These are phyloP conservation scores for Papiliotrema flavescens DNA, from an alignment of 1,284 basidiomycete genomes.

Conservation along the genomic window DNA sequence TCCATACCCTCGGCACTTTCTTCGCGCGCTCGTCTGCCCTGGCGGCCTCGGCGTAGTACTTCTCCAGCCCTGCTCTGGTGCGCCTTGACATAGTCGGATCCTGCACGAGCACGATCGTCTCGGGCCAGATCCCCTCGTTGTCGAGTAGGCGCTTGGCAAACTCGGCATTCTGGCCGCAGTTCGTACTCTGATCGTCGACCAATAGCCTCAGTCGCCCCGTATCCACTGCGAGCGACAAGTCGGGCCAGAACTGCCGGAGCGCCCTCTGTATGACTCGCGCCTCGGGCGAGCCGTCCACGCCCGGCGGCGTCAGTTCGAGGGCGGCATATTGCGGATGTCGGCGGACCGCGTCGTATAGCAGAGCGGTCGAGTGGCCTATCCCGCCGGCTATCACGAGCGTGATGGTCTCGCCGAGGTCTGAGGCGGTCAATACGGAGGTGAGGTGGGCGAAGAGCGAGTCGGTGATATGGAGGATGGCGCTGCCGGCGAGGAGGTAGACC, in stretches of 20 bases:
- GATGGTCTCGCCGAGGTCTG: not conserved
- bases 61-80: conserved; percentile 7
- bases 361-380: conserved; percentile 11
- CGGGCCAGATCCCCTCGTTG: conserved; percentile 1
- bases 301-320: not conserved
- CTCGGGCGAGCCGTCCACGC: conserved; percentile 3
- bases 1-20: not conserved
- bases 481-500: not conserved
- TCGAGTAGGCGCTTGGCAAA: conserved; percentile 3
- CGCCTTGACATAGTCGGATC: conserved; percentile 14
- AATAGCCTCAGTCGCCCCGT: conserved; percentile 1
- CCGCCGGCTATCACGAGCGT: conserved; percentile 11
- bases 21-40: not conserved
- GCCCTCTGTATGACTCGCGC: conserved; percentile 3
- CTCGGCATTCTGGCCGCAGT: conserved; percentile 12
- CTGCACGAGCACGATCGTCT: conserved; percentile 8
- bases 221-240: not conserved
- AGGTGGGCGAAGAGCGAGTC: not conserved
- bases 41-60: conserved; percentile 2
- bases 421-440: not conserved
- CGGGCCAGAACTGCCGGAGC: conserved; percentile 4
- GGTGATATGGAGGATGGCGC: not conserved
- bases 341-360: conserved; percentile 7
- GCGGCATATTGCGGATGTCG: conserved; percentile 2
- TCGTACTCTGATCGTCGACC: conserved; percentile 12